Percentiles rank a stretch among this genome's conserved stretches.
These are phyloP conservation scores for Lippia alba DNA, from an alignment of 305 asterid genomes.

Conservation along the genomic window DNA sequence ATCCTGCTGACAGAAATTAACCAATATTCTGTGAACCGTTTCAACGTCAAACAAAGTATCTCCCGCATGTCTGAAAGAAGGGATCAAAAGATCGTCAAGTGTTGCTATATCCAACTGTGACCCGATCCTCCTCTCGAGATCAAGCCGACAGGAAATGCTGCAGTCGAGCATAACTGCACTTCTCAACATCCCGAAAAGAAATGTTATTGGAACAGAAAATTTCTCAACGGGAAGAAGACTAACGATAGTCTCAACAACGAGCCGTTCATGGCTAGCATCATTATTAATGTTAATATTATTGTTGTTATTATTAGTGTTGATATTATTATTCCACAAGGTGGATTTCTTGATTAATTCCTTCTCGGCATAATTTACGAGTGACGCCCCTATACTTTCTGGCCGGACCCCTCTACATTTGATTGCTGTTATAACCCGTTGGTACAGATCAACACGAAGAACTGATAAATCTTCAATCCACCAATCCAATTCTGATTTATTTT, in stretches of 20 bases:
- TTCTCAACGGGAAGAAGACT: constrained; percentile 87
- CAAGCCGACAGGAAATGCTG: constrained; percentile 72
- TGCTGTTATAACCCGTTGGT: constrained; percentile 77
- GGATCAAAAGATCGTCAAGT: constrained; percentile 87
- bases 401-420: constrained; percentile 91
- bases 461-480: constrained; percentile 98
- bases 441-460: constrained; percentile 71
- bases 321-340: constrained; percentile 61
- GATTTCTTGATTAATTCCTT: constrained; percentile 76
- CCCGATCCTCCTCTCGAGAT: constrained; percentile 88
- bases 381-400: constrained; percentile 91
- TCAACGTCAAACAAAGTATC: constrained; percentile 90
- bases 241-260: constrained; percentile 77
- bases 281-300: constrained; percentile 51
- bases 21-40: constrained; percentile 77
- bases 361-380: constrained; percentile 83
- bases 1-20: constrained; percentile 79
- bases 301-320: constrained; percentile 47
- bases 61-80: constrained; percentile 78
- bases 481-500: constrained; percentile 66
- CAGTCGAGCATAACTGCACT: constrained; percentile 87
- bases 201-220: constrained; percentile 67
- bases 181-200: constrained; percentile 79
- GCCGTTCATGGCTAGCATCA: constrained; percentile 48
- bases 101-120: constrained; percentile 79